Base-by-base conservation (phyloP, 2,329 filamentous ascomycete species). In the Fusarium odoratissimum region DNA sequence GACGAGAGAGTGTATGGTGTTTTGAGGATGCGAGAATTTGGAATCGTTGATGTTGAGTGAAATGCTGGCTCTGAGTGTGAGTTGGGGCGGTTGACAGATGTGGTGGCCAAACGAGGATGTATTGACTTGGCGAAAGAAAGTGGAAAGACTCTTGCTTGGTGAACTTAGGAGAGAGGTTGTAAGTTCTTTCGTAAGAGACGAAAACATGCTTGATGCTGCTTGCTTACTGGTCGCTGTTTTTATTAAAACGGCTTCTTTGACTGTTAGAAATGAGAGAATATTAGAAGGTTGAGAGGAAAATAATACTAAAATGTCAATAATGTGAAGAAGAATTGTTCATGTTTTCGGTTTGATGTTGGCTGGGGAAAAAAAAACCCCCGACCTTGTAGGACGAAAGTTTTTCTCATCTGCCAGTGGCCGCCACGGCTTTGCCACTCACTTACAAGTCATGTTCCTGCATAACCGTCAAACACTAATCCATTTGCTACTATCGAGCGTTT, bases 381-480 rank as follows among this genome's bases (percentile, higher is more conserved):
- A 16, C 21, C 13, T 40, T 54, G 49, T 17, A 40, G 49, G 49
- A 30, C 10, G 23, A 40, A 54, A 40, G 49, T 40, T 40, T 54
- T 54, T 54, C 31, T 54, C 25, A 11, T 38, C 35, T 40, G 33
- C 33, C 33, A 54, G 31, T 40, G 49, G 33, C 33, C 16, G 49
- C 49, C 33, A 40, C 49, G 19, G 33, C 19, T 54, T 54, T 54
- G 49, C 33, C 49, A 54, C 33, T 54, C 23, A 54, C 49, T 40
- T 40, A 54, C 19, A 54, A 54, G 33, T 40, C 49, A 38, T 28
- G 49, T 54, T 40, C 23, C 13, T 12, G 23, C 49, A 54, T 40
- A n/a, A 25, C 23, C 13, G 6, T 28, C 49, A 13, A 28, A 17
- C 25, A 10, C 33, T 51, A 46, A 11, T 30, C 17, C 25, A 5